phyloP scores from a whole-genome alignment of 2,329 filamentous ascomycete species.

The Aspergillus terreus region DNA sequence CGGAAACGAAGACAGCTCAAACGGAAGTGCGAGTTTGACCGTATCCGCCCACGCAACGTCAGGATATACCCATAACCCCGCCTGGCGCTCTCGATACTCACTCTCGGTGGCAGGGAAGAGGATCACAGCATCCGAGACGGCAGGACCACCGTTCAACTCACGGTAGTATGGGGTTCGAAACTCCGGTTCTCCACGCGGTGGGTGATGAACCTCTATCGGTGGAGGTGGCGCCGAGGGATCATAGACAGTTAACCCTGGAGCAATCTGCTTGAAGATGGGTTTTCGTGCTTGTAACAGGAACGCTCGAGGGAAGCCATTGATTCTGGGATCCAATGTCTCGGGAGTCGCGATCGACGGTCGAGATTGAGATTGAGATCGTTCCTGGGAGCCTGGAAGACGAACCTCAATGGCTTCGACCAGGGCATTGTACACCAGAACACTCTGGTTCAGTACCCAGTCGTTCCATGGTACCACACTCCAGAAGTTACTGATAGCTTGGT shows the following conservation, averaged over 20 bases:
- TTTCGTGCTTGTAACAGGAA: not conserved
- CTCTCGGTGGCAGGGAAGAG: not conserved
- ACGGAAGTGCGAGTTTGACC: not conserved
- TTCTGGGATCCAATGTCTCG: not conserved
- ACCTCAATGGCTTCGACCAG: not conserved
- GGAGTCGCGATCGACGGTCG: not conserved
- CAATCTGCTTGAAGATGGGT: not conserved
- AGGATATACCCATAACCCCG: not conserved
- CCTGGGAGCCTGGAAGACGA: not conserved
- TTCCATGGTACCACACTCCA: not conserved
- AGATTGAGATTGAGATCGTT: not conserved
- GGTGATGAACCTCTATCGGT: not conserved
- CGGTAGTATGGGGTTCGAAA: not conserved
- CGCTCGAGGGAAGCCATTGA: not conserved
- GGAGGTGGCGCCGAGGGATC: not conserved
- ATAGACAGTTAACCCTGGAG: not conserved
- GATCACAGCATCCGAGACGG: not conserved
- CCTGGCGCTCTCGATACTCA: not conserved
- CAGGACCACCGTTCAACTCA: not conserved
- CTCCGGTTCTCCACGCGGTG: not conserved
- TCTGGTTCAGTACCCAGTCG: not conserved
- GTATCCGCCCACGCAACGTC: not conserved
- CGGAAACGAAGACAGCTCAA: not conserved
- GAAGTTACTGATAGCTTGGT: not conserved
- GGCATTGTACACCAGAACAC: not conserved